Evolutionary conservation across 2,329 filamentous ascomycete species (phyloP).

Genomic region (Colletotrichum eremochloae): DNA sequence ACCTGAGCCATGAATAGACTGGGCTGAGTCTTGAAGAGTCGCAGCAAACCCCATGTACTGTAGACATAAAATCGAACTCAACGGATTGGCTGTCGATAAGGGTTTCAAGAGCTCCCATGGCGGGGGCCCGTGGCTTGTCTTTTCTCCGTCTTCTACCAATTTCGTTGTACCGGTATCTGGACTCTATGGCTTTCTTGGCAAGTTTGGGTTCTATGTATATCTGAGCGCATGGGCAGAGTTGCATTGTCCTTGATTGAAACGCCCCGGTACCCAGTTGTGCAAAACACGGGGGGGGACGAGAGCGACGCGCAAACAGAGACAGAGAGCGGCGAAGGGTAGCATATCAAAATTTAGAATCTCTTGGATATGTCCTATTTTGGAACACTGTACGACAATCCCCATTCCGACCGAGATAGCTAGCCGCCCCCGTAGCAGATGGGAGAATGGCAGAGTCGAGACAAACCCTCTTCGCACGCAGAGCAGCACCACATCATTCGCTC

Average conservation of each 20-base stretch:
- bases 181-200: slow-evolving; percentile 28
- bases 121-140: slow-evolving; percentile 8
- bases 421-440: neutral
- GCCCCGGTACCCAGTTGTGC: slow-evolving; percentile 36
- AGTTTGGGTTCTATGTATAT: slow-evolving; percentile 20
- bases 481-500: slow-evolving; percentile 28
- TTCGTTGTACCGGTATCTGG: slow-evolving; percentile 12
- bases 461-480: slow-evolving; percentile 11
- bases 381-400: slow-evolving; percentile 11
- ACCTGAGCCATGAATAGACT: slow-evolving; percentile 17
- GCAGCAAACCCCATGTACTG: slow-evolving; percentile 8
- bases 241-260: slow-evolving; percentile 35
- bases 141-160: neutral
- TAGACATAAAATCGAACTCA: slow-evolving; percentile 10
- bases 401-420: slow-evolving; percentile 4
- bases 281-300: slow-evolving; percentile 15
- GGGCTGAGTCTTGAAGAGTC: slow-evolving; percentile 16
- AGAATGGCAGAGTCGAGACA: slow-evolving; percentile 9
- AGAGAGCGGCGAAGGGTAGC: slow-evolving; percentile 5
- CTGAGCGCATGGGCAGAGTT: slow-evolving; percentile 22
- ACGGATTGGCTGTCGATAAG: slow-evolving; percentile 12
- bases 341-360: slow-evolving; percentile 34
- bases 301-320: slow-evolving; percentile 6
- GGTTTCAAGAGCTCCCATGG: slow-evolving; percentile 29
- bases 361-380: slow-evolving; percentile 33